Conservation (phyloP, 2,329 filamentous ascomycete species). For the Exserohilum turcica region DNA sequence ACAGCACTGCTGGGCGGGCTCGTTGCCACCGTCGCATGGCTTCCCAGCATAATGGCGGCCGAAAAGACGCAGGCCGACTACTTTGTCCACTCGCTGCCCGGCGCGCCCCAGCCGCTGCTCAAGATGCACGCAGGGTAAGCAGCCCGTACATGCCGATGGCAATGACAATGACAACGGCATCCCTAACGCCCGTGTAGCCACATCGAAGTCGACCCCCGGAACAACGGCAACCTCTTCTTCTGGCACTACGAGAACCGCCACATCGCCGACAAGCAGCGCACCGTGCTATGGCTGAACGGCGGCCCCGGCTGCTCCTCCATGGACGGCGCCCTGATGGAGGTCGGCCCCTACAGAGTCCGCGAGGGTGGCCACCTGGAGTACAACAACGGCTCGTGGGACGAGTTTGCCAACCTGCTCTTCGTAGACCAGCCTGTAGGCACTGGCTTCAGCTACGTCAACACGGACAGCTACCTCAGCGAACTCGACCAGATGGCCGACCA, state of each 20-base stretch:
- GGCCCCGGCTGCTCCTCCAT: constrained; percentile 97
- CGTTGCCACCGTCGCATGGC: constrained; percentile 39
- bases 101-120: constrained; percentile 76
- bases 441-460: constrained; percentile 94
- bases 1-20: constrained; percentile 40
- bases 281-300: constrained; percentile 95
- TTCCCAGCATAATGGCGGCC: constrained; percentile 43
- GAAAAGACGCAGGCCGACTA: constrained; percentile 78
- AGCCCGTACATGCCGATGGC: background rate
- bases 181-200: constrained; percentile 62
- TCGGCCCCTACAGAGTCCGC: constrained; percentile 88
- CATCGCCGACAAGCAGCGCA: constrained; percentile 87
- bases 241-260: constrained; percentile 97
- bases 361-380: constrained; percentile 72
- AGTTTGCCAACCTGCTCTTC: constrained; percentile 96
- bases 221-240: constrained; percentile 96
- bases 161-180: background rate
- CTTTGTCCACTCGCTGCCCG: constrained; percentile 83
- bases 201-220: constrained; percentile 82
- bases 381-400: constrained; percentile 97
- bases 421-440: constrained; percentile 97
- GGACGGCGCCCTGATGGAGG: constrained; percentile 94
- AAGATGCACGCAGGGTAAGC: constrained; percentile 97
- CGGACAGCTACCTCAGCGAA: constrained; percentile 83
- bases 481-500: constrained; percentile 87